phyloP scores from a whole-genome alignment of 495 filamentous ascomycete species.

The Aspergillus nidulans region DNA sequence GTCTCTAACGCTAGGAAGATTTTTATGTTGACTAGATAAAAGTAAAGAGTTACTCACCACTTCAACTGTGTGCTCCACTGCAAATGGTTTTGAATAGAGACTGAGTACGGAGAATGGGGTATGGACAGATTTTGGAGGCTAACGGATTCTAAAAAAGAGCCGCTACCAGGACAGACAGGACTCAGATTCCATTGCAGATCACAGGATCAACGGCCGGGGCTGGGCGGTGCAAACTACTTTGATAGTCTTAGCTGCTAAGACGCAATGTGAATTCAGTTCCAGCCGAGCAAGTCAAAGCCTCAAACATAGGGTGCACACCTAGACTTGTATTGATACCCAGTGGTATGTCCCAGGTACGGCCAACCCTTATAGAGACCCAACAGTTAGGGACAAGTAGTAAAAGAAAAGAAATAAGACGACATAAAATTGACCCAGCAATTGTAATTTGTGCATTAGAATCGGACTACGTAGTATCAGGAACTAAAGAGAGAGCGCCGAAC shows the following conservation, averaged over 20 bases:
- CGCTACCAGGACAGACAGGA: conserved; percentile 8
- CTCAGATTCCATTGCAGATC: conserved; percentile 7
- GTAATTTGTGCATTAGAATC: not conserved
- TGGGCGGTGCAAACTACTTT: not conserved
- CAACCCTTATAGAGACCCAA: not conserved
- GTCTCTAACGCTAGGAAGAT: no score
- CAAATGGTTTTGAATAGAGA: not conserved
- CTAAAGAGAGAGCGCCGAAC: not conserved
- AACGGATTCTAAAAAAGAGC: conserved; percentile 9
- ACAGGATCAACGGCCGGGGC: not conserved
- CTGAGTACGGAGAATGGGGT: not conserved
- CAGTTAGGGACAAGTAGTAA: not conserved
- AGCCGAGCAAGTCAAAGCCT: not conserved
- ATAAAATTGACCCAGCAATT: not conserved
- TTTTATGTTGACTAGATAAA: not conserved
- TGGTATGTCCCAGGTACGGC: not conserved
- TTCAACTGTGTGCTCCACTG: not conserved
- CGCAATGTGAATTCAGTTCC: not conserved
- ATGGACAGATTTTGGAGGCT: conserved; percentile 1
- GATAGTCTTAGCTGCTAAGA: not conserved
- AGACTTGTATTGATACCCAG: not conserved
- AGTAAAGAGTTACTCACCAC: not conserved
- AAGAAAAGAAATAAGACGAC: no score
- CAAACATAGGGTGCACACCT: not conserved
- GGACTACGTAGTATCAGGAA: not conserved